Evolutionary conservation across 1,284 basidiomycete genomes (phyloP), one percentile per base, ranked within the genome.

Genomic region (Heterobasidion annosum): DNA sequence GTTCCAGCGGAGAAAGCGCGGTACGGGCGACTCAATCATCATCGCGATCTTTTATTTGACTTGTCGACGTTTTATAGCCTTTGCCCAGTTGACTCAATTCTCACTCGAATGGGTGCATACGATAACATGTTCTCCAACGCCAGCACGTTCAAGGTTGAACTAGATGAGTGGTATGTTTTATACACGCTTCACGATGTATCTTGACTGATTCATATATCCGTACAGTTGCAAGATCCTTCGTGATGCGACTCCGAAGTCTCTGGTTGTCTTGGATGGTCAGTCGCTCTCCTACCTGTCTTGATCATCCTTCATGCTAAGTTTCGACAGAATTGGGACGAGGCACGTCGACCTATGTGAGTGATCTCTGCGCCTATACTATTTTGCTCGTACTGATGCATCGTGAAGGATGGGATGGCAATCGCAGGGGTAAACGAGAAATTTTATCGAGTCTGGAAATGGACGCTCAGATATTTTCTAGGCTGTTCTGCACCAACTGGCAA

Each of bases 41-140:
- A 12, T 54, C 3, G 42, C 19, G 7, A 10, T 35, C 42, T 47
- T 15, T 5, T 60, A 57, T 16, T 18, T 47, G 15, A 47, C 10
- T 12, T 47, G 12, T 10, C 12, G 18, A n/a, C 10, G 2, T 47
- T 16, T 7, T 46, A 42, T 55, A 92, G 88, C 37, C 68, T 99
- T 50, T 88, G 87, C 59, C 93, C 97, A 0, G 85, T 98, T 1
- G 96, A 99, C 67, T 78, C 89, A 25, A 98, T 99, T 62, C 82
- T 97, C 57, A 98, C 96, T 7, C 85, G 97, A 33, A 99, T 99
- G 96, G 97, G 97, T 16, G 97, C 97, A 1, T 95, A 96, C 67
- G 94, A 98, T 65, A 94, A 94, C 64, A 96, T 98, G 89, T 97
- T 97, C 67, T 89, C 92, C 1, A 90, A 91, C 61, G 83, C 93